A percentile compares a stretch with the other conserved stretches of the same genome.
Conservation (phyloP, 1,139 yeast species). For the Barnettozyma hawaiiensis region DNA sequence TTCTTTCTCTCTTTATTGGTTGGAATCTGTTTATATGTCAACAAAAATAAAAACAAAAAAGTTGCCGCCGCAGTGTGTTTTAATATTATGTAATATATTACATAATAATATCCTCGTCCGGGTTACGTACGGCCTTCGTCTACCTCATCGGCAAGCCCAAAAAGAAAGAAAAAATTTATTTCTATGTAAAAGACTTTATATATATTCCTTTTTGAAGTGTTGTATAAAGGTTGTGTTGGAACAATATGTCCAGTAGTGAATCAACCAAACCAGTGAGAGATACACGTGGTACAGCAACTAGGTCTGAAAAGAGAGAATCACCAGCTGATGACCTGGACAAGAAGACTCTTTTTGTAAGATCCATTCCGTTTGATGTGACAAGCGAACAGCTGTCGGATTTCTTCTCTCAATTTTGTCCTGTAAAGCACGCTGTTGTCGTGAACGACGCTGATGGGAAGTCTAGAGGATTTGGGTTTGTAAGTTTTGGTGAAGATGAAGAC, state of each 20-base stretch:
- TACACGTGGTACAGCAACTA: constrained; percentile 3
- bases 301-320: background rate
- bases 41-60: too few relatives aligned
- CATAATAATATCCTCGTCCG: too few relatives aligned
- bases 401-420: constrained; percentile 90
- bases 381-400: constrained; percentile 74
- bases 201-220: background rate
- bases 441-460: constrained; percentile 67
- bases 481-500: constrained; percentile 82
- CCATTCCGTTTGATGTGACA: constrained; percentile 76
- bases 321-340: constrained; percentile 31
- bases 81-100: background rate
- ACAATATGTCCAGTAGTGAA: background rate
- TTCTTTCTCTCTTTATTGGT: too few relatives aligned
- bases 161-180: constrained; percentile 1
- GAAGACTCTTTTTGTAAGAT: constrained; percentile 75
- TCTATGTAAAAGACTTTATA: too few relatives aligned
- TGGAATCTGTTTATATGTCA: background rate
- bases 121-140: too few relatives aligned
- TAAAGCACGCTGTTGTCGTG: constrained; percentile 91
- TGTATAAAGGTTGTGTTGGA: background rate
- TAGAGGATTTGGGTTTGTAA: constrained; percentile 94
- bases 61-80: background rate
- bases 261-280: background rate
- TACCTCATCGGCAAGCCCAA: constrained; percentile 15